A percentile compares a stretch with the other conserved stretches of the same genome.
phyloP scores from a whole-genome alignment of 2,329 filamentous ascomycete species.

The Chaetoscypha palmicola region DNA sequence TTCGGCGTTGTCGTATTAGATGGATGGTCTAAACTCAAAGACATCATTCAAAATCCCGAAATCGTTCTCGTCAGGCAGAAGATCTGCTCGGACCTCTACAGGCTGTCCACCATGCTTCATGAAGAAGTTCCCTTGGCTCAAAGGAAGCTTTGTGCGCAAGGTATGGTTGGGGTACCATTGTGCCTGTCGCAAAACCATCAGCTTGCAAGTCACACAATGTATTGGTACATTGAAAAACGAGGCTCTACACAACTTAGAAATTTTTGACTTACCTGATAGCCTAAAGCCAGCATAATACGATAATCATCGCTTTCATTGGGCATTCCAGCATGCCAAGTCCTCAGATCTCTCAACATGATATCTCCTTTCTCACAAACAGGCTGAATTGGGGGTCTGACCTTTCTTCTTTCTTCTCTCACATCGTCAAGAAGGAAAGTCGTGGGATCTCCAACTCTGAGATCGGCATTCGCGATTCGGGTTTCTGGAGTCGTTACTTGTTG shows the following conservation, averaged over 20 bases:
- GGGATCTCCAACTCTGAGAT: conserved; percentile 48
- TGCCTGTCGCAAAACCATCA: conserved; percentile 16
- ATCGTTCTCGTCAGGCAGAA: conserved; percentile 21
- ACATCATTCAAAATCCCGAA: conserved; percentile 25
- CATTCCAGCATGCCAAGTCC: conserved; percentile 59
- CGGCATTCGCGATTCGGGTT: conserved; percentile 19
- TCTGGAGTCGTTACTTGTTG: conserved; percentile 28
- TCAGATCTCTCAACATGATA: conserved; percentile 50
- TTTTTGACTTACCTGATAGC: conserved; percentile 20
- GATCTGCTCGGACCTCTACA: conserved; percentile 25
- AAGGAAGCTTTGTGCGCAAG: conserved; percentile 22
- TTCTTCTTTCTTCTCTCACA: conserved; percentile 34
- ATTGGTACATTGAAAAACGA: background rate
- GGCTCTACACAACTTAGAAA: background rate
- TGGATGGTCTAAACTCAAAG: conserved; percentile 18
- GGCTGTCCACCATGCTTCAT: conserved; percentile 23
- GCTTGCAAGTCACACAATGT: background rate
- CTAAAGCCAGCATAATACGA: conserved; percentile 52
- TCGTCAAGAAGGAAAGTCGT: conserved; percentile 36
- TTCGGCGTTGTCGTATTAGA: background rate
- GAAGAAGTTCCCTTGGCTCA: conserved; percentile 26
- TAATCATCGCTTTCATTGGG: conserved; percentile 45
- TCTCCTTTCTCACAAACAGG: conserved; percentile 47
- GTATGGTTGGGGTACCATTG: conserved; percentile 28
- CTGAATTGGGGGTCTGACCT: conserved; percentile 40